phyloP scores from a whole-genome alignment of 1,284 basidiomycete species.

The Boletus smithii region DNA sequence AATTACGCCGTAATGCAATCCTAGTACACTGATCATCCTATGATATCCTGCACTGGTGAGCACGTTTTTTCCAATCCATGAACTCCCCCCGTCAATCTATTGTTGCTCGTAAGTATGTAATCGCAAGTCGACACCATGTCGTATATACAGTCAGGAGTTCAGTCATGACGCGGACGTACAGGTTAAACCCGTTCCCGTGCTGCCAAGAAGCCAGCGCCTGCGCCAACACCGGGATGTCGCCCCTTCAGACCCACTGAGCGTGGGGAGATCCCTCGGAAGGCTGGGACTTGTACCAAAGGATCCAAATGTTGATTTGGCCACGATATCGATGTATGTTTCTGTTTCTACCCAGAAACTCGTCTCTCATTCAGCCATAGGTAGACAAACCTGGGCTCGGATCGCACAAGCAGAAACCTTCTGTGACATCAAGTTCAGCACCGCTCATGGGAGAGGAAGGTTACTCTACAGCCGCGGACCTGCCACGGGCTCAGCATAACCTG shows the following conservation, averaged over 20 bases:
- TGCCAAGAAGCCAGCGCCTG: too few species aligned
- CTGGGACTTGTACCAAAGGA: constrained; percentile 32
- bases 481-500: not conserved
- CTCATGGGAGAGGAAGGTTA: not conserved
- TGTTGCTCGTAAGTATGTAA: not conserved
- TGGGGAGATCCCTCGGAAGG: constrained; percentile 25
- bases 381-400: constrained; percentile 4
- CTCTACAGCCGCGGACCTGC: not conserved
- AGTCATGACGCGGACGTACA: constrained; percentile 16
- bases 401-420: not conserved
- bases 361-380: not conserved
- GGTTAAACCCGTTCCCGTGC: too few species aligned
- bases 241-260: constrained; percentile 26
- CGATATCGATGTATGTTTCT: constrained; percentile 23
- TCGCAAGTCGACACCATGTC: constrained; percentile 15
- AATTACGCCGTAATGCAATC: too few species aligned
- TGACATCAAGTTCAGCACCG: not conserved
- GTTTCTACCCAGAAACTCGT: not conserved
- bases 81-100: constrained; percentile 1
- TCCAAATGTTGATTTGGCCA: constrained; percentile 26
- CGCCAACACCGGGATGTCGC: not conserved
- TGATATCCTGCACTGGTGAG: too few species aligned
- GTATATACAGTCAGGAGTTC: constrained; percentile 21
- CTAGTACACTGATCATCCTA: too few species aligned
- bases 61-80: constrained; percentile 17